These are phyloP conservation scores for Oldenlandia corymbosa DNA, from an alignment of 257 asterid genomes.

Conservation along the genomic window DNA sequence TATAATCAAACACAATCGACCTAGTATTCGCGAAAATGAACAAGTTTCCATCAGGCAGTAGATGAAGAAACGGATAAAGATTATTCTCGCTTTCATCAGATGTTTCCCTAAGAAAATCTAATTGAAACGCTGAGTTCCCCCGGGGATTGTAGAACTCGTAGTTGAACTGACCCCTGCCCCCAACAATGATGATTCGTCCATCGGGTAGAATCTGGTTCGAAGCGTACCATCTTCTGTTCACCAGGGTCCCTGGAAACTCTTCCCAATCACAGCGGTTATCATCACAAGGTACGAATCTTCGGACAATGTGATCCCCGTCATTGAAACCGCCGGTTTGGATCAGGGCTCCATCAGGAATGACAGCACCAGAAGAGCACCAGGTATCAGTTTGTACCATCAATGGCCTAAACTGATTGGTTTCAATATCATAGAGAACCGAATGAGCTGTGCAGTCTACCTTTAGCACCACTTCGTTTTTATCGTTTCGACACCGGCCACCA, in stretches of 20 bases:
- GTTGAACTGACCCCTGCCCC: constrained; percentile 57
- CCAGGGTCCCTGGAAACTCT: constrained; percentile 32
- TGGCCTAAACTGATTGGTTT: constrained; percentile 29
- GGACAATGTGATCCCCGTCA: constrained; percentile 39
- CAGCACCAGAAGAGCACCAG: constrained; percentile 82
- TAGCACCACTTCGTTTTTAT: constrained; percentile 33
- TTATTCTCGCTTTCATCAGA: constrained; percentile 52
- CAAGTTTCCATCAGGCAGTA: constrained; percentile 59
- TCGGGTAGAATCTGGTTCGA: constrained; percentile 61
- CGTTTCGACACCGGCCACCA: constrained; percentile 34
- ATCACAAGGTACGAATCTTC: constrained; percentile 33
- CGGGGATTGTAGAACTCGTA: constrained; percentile 47
- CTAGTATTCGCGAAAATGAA: constrained; percentile 54
- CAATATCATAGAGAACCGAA: constrained; percentile 48
- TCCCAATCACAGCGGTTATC: constrained; percentile 43
- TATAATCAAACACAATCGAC: constrained; percentile 44
- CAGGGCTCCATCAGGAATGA: constrained; percentile 48
- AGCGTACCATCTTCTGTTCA: constrained; percentile 59
- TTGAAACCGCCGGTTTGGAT: constrained; percentile 73
- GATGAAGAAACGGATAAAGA: constrained; percentile 59
- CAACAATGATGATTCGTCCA: constrained; percentile 48
- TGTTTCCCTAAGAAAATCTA: constrained; percentile 49
- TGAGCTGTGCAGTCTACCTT: constrained; percentile 66
- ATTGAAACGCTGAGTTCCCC: constrained; percentile 6
- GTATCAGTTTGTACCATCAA: constrained; percentile 54